Percentiles rank a stretch among this genome's conserved stretches.
These are phyloP conservation scores for Penicillium silybi DNA, from an alignment of 495 filamentous ascomycete genomes.

Conservation along the genomic window DNA sequence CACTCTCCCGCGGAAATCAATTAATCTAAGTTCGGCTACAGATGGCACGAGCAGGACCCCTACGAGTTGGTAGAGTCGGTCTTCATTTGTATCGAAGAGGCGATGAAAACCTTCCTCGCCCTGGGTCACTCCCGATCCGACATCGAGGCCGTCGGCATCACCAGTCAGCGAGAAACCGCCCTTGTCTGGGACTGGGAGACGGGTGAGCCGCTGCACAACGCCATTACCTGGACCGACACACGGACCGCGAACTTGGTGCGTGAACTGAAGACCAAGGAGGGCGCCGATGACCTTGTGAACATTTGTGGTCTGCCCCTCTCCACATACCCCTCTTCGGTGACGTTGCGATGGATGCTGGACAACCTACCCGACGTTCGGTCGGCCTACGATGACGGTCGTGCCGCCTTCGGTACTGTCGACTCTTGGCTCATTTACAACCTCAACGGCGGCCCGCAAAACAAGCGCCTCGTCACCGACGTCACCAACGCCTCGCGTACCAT, in stretches of 20 bases:
- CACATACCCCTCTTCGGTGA: slow-evolving; percentile 89
- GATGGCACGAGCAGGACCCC: slow-evolving; percentile 95
- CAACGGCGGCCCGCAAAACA: slow-evolving; percentile 72
- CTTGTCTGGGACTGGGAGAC: slow-evolving; percentile 87
- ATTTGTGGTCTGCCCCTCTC: slow-evolving; percentile 87
- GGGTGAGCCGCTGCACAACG: slow-evolving; percentile 81
- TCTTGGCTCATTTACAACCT: slow-evolving; percentile 88
- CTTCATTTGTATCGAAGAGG: slow-evolving; percentile 78
- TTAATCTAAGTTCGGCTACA: slow-evolving; percentile 28
- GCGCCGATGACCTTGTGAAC: slow-evolving; percentile 64
- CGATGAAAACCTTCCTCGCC: slow-evolving; percentile 66
- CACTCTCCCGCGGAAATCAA: background rate
- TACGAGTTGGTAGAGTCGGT: slow-evolving; percentile 74
- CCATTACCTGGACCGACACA: slow-evolving; percentile 93
- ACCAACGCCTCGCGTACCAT: slow-evolving; percentile 94
- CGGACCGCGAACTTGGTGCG: slow-evolving; percentile 75
- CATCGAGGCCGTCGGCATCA: slow-evolving; percentile 86
- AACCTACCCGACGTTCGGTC: slow-evolving; percentile 67
- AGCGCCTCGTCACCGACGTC: slow-evolving; percentile 77
- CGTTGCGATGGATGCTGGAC: slow-evolving; percentile 79
- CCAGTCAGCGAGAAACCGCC: slow-evolving; percentile 91
- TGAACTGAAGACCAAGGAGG: slow-evolving; percentile 64
- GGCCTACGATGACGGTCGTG: slow-evolving; percentile 74
- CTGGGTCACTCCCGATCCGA: slow-evolving; percentile 66
- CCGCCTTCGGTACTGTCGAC: slow-evolving; percentile 92